phyloP scores from a whole-genome alignment of 2,329 filamentous ascomycete species.

The Aspergillus neoniger region DNA sequence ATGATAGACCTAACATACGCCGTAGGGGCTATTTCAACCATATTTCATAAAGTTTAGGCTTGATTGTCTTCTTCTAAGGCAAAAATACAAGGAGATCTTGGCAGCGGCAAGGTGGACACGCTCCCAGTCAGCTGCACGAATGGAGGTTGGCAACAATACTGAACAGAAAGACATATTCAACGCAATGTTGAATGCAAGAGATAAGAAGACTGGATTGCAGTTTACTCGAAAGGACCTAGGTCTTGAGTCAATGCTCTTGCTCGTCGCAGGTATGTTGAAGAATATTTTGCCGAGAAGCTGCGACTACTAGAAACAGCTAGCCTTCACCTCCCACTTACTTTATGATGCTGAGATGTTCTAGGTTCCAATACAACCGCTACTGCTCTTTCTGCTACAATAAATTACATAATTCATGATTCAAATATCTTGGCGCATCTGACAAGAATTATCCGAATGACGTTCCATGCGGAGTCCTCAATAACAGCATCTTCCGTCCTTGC shows the following conservation, averaged over 20 bases:
- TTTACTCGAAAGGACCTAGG: constrained; percentile 8
- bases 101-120: neutral
- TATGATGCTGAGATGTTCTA: too few relatives aligned
- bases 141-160: neutral
- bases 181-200: neutral
- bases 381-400: neutral
- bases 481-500: neutral
- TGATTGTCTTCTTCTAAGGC: neutral
- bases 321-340: too few relatives aligned
- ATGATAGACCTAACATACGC: neutral
- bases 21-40: neutral
- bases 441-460: neutral
- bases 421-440: neutral
- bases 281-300: too few relatives aligned
- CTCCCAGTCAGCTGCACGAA: neutral
- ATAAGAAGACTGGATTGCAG: neutral
- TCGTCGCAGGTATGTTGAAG: neutral
- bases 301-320: too few relatives aligned
- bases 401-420: constrained; percentile 1
- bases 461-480: neutral
- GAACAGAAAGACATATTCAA: constrained; percentile 2
- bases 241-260: neutral
- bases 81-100: neutral
- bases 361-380: constrained; percentile 8
- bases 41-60: neutral